Base-by-base conservation (phyloP, 1,284 basidiomycete genomes). In the Ceratobasidium sp. region DNA sequence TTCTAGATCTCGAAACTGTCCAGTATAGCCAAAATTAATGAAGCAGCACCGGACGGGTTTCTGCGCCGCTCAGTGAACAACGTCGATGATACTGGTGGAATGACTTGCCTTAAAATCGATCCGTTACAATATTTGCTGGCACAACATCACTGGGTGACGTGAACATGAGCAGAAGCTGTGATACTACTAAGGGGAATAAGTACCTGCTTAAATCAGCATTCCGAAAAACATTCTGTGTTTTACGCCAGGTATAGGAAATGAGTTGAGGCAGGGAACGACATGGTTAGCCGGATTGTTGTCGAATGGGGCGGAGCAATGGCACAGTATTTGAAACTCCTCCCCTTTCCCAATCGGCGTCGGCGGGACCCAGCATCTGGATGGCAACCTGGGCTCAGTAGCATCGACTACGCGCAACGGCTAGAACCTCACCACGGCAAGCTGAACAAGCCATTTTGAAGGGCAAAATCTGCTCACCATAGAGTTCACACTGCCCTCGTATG, bases 11-110 rank as follows among this genome's bases (percentile, higher is more conserved):
- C 22, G 16, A 31, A 73, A 73, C 58, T 48, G 51, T 24, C 63
- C 63, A 14, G 58, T 16, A 13, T 73, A 73, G 13, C 69, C 69
- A 34, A 73, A 73, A 29, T 73, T 59, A 14, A 73, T 73, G 24
- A 51, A 73, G 22, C 53, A 73, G 48, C 63, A 73, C 11, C 69
- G 69, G 1, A 73, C 49, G 6, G 41, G 41, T 24, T 41, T 48
- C 11, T 73, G 31, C 2, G 13, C 39, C 59, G 8, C 46, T 24
- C n/a, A 62, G 22, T 1, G 59, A 39, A 27, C 19, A n/a, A 16
- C 46, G 39, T 43, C 46, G 59, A 19, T 46, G 13, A 16, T 43
- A 62, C 8, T 39, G 59, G 14, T 62, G 59, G 22, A 62, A 62
- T 16, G 59, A n/a, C 19, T 62, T 39, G 22, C 46, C 59, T 13